phyloP scores from a whole-genome alignment of 2,329 filamentous ascomycete genomes.

The Akanthomyces dipterigenus region DNA sequence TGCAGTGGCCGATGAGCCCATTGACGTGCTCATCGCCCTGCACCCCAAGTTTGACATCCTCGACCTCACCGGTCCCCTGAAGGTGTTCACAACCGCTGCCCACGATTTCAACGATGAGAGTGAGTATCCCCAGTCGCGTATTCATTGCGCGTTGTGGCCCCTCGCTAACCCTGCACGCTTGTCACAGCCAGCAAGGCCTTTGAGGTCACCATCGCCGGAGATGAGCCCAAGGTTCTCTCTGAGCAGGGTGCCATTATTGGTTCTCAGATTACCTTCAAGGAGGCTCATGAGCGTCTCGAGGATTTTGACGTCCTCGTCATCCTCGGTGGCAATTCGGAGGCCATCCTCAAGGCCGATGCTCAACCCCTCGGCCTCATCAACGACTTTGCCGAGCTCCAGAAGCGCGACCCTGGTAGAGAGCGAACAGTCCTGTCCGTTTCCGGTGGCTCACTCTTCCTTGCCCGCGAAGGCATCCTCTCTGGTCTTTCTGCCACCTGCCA shows the following conservation, averaged over 20 bases:
- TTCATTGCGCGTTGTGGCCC: not conserved
- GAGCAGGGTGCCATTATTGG: slow-evolving; percentile 62
- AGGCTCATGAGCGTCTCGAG: slow-evolving; percentile 65
- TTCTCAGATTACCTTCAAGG: slow-evolving; percentile 71
- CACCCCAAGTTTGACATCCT: slow-evolving; percentile 54
- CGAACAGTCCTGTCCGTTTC: slow-evolving; percentile 75
- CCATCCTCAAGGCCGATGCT: slow-evolving; percentile 58
- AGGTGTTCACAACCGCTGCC: slow-evolving; percentile 43
- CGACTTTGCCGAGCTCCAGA: slow-evolving; percentile 72
- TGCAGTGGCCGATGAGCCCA: slow-evolving; percentile 52
- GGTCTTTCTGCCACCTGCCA: slow-evolving; percentile 78
- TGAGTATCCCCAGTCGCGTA: slow-evolving; percentile 28
- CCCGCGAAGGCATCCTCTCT: slow-evolving; percentile 67
- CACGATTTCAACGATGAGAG: slow-evolving; percentile 48
- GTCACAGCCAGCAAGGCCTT: slow-evolving; percentile 48
- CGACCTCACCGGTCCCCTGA: slow-evolving; percentile 50
- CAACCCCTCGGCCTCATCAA: slow-evolving; percentile 67
- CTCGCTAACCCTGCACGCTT: slow-evolving; percentile 14
- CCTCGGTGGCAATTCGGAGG: slow-evolving; percentile 61
- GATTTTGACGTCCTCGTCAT: slow-evolving; percentile 77
- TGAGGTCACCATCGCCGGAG: slow-evolving; percentile 48
- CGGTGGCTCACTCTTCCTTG: slow-evolving; percentile 72
- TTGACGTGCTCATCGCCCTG: slow-evolving; percentile 54
- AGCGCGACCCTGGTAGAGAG: slow-evolving; percentile 71
- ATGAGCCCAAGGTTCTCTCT: slow-evolving; percentile 49